These are phyloP conservation scores for Microdochium paspali DNA, from an alignment of 2,329 filamentous ascomycete genomes.

Conservation along the genomic window DNA sequence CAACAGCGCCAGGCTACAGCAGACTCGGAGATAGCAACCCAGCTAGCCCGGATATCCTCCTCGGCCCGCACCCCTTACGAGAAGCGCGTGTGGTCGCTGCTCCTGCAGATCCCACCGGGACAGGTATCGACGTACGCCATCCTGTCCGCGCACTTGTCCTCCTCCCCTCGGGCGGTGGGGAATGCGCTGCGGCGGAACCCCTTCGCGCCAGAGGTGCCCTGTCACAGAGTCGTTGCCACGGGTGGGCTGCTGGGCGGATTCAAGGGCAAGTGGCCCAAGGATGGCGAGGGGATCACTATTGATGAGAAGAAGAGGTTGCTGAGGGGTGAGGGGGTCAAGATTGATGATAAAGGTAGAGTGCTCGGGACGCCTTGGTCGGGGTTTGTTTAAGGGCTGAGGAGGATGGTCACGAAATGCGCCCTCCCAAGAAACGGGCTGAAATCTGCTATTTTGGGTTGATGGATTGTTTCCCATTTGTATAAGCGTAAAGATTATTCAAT, in stretches of 20 bases:
- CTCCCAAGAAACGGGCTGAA: too few species aligned
- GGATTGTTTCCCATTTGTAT: too few species aligned
- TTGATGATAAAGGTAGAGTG: conserved; percentile 51
- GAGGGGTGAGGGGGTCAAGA: conserved; percentile 52
- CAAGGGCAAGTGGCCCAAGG: conserved; percentile 54
- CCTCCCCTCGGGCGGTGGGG: conserved; percentile 28
- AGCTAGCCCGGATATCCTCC: conserved; percentile 34
- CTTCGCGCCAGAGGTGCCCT: conserved; percentile 74
- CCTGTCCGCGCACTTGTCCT: conserved; percentile 43
- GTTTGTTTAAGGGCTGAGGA: conserved; percentile 20
- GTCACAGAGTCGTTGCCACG: conserved; percentile 70
- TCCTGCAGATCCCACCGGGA: conserved; percentile 70
- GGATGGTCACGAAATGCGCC: too few species aligned
- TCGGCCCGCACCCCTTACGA: conserved; percentile 43
- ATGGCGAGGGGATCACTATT: conserved; percentile 52
- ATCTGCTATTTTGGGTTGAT: too few species aligned
- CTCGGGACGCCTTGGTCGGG: conserved; percentile 44
- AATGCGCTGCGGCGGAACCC: conserved; percentile 60
- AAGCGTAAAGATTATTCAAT: too few species aligned
- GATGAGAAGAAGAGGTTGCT: conserved; percentile 55
- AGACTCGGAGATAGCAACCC: conserved; percentile 22
- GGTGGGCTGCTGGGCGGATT: conserved; percentile 65
- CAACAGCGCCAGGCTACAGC: not conserved
- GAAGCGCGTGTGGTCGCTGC: conserved; percentile 57
- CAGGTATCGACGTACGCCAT: conserved; percentile 70